Base-by-base conservation (phyloP, 1,139 yeast species). In the Meyerozyma smithsonii region DNA sequence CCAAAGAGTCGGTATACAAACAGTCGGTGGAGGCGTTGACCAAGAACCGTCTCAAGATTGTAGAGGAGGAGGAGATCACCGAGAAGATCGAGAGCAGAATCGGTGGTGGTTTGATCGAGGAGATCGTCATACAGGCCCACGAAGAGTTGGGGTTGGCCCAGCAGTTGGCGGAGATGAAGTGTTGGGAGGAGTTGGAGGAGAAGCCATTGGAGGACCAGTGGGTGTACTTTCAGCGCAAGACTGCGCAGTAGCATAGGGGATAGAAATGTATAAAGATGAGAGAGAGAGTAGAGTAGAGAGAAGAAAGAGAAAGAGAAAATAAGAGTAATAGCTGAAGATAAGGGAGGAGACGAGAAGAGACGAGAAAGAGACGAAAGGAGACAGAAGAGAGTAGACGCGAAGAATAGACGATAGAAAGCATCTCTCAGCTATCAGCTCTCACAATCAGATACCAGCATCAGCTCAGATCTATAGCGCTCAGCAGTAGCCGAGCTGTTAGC, bases 71-170 rank as follows among this genome's bases (percentile, higher is more conserved):
- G 46, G 88, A 81, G 49, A 77, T 81, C 44, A 66, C 74, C 36
- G 85, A 77, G 55, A 77, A 72, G 50, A 84, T 87, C 53, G 96
- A 87, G 66, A 65, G 69, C 47, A 68, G 80, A 59, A 83, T 87
- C 48, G 95, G 95, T 15, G 79, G 83, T 49, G 96, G 96, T 2
- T 75, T 87, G 51, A 82, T 87, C 49, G 96, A 87, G 65, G 96
- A 87, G 67, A 66, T 87, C 42, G 62, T 87, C 43, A 71, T 85
- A 45, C 95, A 87, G 66, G 96, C 96, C 12, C 78, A 82, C 50
- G 95, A 86, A 45, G 96, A 88, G 64, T 76, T 79, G 52, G 74
- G 69, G 39, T 72, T 88, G 59, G 83, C 87, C 40, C 68, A 77
- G 53, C 77, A 81, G 59, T 68, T 88, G 69, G 81, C 83, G 32